These are phyloP conservation scores for Didymella sp. DNA, from an alignment of 2,329 filamentous ascomycete species.

Conservation along the genomic window DNA sequence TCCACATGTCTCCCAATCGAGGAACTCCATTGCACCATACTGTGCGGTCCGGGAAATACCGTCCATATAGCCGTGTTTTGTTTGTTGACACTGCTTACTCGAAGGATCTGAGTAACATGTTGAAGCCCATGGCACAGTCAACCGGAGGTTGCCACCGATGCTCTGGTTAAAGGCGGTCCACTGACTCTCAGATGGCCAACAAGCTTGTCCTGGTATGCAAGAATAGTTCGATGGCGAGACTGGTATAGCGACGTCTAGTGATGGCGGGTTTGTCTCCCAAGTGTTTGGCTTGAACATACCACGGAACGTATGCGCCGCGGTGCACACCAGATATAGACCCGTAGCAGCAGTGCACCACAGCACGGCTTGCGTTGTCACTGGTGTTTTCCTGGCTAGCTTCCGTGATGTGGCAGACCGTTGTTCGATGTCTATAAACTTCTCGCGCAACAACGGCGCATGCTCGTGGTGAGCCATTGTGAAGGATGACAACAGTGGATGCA, in stretches of 20 bases:
- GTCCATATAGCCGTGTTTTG: conserved; percentile 36
- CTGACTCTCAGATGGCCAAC: conserved; percentile 43
- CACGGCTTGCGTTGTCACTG: background rate
- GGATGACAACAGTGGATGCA: background rate
- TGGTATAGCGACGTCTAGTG: background rate
- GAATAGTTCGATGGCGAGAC: conserved; percentile 34
- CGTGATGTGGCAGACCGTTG: background rate
- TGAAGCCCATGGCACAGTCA: conserved; percentile 43
- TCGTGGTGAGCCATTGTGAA: conserved; percentile 23
- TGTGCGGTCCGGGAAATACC: conserved; percentile 36
- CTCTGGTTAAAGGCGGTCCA: conserved; percentile 45
- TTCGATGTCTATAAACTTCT: conserved; percentile 23
- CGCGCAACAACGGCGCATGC: conserved; percentile 22
- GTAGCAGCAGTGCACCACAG: conserved; percentile 5
- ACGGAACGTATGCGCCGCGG: conserved; percentile 11
- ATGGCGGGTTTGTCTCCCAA: background rate
- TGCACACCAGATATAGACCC: conserved; percentile 14
- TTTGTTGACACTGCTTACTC: conserved; percentile 30
- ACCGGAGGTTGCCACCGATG: conserved; percentile 37
- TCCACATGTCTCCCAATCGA: conserved; percentile 46
- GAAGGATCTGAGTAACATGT: conserved; percentile 36
- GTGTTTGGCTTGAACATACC: background rate
- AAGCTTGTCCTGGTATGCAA: conserved; percentile 47
- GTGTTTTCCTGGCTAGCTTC: background rate
- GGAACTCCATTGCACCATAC: conserved; percentile 47